These are phyloP conservation scores for Kwoniella sp. DNA, from an alignment of 768 basidiomycete species.

Conservation along the genomic window DNA sequence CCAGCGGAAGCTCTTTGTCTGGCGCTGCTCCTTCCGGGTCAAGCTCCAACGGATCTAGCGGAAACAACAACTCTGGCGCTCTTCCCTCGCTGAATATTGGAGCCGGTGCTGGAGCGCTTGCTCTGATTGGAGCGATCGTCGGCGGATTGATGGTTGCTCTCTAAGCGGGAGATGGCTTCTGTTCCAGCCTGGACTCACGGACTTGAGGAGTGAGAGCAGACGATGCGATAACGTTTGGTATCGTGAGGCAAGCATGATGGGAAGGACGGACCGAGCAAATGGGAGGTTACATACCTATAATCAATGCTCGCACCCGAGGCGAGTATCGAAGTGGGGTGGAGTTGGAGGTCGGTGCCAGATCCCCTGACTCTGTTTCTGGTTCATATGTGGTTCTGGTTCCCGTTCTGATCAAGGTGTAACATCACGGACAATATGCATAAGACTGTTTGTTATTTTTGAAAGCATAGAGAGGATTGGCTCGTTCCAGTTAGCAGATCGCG, in stretches of 20 bases:
- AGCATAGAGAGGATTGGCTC: neutral
- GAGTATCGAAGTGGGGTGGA: too few relatives aligned
- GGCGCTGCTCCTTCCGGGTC: neutral
- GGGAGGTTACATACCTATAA: neutral
- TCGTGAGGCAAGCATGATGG: too few relatives aligned
- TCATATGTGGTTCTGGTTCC: neutral
- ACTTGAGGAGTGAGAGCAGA: too few relatives aligned
- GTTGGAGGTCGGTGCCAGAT: too few relatives aligned
- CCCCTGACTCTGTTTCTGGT: too few relatives aligned
- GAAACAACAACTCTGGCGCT: neutral
- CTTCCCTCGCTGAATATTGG: neutral
- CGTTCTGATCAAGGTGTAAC: neutral
- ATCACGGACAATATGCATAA: neutral
- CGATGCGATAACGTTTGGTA: too few relatives aligned
- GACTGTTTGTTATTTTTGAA: neutral
- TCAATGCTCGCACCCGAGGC: too few relatives aligned
- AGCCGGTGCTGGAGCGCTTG: neutral
- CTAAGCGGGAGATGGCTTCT: neutral
- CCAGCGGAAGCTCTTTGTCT: conserved; percentile 4
- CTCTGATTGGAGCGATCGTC: conserved; percentile 2
- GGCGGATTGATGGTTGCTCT: conserved; percentile 6
- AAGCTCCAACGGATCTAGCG: neutral
- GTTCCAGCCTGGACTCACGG: neutral
- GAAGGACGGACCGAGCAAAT: neutral
- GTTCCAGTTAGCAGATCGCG: neutral